Evolutionary conservation across 352 stramenopile genomes (phyloP), one percentile per base, ranked within the genome.

Genomic region (Phytophthora aleatoria): DNA sequence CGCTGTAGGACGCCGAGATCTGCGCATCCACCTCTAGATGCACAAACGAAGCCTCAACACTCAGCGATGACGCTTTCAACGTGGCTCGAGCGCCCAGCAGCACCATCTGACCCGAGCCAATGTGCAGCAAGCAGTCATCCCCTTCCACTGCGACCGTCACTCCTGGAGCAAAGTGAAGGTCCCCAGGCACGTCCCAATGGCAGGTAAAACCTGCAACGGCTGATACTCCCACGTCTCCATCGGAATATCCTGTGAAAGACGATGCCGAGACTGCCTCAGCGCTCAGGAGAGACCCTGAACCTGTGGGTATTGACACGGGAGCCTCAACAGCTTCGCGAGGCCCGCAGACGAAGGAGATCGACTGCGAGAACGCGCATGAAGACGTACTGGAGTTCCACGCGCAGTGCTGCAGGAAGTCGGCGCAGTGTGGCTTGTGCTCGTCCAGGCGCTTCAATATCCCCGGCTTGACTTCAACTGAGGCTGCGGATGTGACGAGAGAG

Each of bases 1-100:
- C 69, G 33, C 61, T 75, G 36, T 83, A 89, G 0, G 69, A 61
- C 16, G 76, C 73, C 0, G 61, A 51, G 15, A 92, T 52, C 15
- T 61, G 33, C 8, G 81, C 73, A 35, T 72, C 33, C 13, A 41
- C 35, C 43, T 87, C 83, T 7, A 92, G 12, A 5, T 83, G 83
- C 47, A 92, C 83, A 39, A 85, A 90, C 33, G 81, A 76, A 6
- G 83, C 81, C 51, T 85, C 77, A 8, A 92, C 58, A 41, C 74
- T 83, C 0, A 92, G 41, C 2, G 79, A 79, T 10, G 67, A 75
- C 2, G 77, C 83, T 20, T 41, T 61, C 9, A 92, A 65, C 30
- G 45, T 41, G 3, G 83, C 67, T 8, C 74, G 58, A 7, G 57
- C 20, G 5, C 67, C 58, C 1, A 92, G 41, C 8, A 84, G 60